Evolutionary conservation across 2,329 filamentous ascomycete species (phyloP), one percentile per base, ranked within the genome.

Genomic region (Ilyonectria robusta): DNA sequence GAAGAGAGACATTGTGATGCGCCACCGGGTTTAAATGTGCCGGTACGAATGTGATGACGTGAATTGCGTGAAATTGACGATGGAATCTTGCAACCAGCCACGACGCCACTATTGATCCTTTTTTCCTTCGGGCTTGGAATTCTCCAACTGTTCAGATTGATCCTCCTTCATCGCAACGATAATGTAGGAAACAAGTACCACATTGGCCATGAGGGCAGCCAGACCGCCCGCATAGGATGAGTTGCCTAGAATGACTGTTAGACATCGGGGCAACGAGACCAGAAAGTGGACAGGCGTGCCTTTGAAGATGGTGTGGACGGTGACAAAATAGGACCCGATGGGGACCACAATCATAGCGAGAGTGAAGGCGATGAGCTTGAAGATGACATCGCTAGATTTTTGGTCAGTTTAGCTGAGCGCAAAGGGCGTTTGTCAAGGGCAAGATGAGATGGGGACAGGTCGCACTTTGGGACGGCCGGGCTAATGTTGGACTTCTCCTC

Each of bases 151-250:
- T 19, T 87, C 86, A 2, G 83, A 82, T 72, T 88, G 83, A 77
- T 98, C 96, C 80, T 99, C 96, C 68, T 88, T 91, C 88, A 97
- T 95, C 4, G 96, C 96, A 21, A 97, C 94, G 63, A 98, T 84
- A 48, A 98, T 89, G 81, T 98, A 99, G n/a, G 88, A 90, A 64
- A 98, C 88, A 57, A 99, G 84, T 4, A 99, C 94, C 2, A 97
- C 88, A 75, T 99, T 99, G 13, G 96, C 96, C 79, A 97, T 90
- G 57, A 98, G 83, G 21, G 96, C 96, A 1, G 96, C 96, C 37
- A 93, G 84, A 1, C 90, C 94, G 15, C 95, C 96, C 4, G 95
- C 94, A 75, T 91, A 95, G 2, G 95, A 97, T 15, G 94, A 88
- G 81, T 97, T 97, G 72, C 94, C 95, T 97, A 54, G 23, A 6